These are phyloP conservation scores for Xylaria nigripes DNA, from an alignment of 495 filamentous ascomycete species.

Conservation along the genomic window DNA sequence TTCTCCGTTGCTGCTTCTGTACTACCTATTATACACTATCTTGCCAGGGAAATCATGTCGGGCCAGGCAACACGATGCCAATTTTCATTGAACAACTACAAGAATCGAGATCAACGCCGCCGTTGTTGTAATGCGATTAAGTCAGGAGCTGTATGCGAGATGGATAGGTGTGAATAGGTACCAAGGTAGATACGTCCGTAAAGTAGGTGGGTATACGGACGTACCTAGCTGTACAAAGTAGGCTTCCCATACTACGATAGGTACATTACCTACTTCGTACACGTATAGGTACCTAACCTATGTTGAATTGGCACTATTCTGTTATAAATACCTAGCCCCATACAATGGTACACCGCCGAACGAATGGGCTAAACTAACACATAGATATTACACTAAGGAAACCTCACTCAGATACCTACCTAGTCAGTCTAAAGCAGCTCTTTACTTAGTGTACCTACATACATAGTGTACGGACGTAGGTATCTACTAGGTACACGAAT, in stretches of 20 bases:
- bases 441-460: too few species aligned
- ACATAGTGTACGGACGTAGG: too few species aligned
- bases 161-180: neutral
- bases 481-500: neutral
- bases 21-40: neutral
- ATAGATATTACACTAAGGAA: too few species aligned
- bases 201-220: too few species aligned
- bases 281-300: neutral
- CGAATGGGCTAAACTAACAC: neutral
- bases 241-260: neutral
- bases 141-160: neutral
- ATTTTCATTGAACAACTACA: slow-evolving; percentile 1
- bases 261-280: neutral
- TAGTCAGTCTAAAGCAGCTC: too few species aligned
- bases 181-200: too few species aligned
- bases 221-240: too few species aligned
- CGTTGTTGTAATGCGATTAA: neutral
- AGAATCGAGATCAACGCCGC: neutral
- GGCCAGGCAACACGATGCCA: neutral
- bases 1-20: too few species aligned
- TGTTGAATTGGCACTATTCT: neutral
- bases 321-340: neutral
- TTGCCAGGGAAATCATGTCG: neutral
- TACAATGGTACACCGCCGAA: neutral
- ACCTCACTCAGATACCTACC: too few species aligned